Conservation (phyloP, 768 basidiomycete species). For the Leccinellum rugosiceps region DNA sequence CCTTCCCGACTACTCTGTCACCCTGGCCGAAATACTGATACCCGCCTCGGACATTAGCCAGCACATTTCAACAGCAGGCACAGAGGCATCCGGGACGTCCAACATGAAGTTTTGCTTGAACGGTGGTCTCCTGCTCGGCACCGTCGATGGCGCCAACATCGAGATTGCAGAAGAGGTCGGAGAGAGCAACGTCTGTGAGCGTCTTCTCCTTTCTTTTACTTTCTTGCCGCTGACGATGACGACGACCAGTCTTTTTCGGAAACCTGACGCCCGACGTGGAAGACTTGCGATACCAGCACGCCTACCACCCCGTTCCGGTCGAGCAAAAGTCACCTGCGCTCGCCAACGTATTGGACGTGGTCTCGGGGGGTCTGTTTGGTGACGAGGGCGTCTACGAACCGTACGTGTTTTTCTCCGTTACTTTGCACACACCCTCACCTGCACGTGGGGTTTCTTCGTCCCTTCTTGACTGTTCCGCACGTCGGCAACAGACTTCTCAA, state of each 20-base stretch:
- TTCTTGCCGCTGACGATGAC: background rate
- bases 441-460: background rate
- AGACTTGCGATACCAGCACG: constrained; percentile 80
- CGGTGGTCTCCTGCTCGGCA: constrained; percentile 85
- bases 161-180: constrained; percentile 97
- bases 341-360: constrained; percentile 70
- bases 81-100: constrained; percentile 80
- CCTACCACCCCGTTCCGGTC: constrained; percentile 76
- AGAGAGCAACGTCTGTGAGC: constrained; percentile 79
- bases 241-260: constrained; percentile 76
- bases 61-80: constrained; percentile 97
- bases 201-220: background rate
- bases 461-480: background rate
- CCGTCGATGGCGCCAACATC: constrained; percentile 94
- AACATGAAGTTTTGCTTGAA: constrained; percentile 92
- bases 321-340: constrained; percentile 83
- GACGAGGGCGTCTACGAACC: constrained; percentile 81
- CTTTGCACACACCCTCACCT: background rate
- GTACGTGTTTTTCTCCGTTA: constrained; percentile 38
- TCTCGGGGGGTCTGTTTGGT: constrained; percentile 80
- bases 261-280: constrained; percentile 86
- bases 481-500: constrained; percentile 55
- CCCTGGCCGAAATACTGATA: constrained; percentile 78
- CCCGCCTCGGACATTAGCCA: constrained; percentile 94
- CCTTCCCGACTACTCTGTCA: constrained; percentile 93